Conservation (phyloP, 164 flowering plant species). For the Magnolia changhungtana region DNA sequence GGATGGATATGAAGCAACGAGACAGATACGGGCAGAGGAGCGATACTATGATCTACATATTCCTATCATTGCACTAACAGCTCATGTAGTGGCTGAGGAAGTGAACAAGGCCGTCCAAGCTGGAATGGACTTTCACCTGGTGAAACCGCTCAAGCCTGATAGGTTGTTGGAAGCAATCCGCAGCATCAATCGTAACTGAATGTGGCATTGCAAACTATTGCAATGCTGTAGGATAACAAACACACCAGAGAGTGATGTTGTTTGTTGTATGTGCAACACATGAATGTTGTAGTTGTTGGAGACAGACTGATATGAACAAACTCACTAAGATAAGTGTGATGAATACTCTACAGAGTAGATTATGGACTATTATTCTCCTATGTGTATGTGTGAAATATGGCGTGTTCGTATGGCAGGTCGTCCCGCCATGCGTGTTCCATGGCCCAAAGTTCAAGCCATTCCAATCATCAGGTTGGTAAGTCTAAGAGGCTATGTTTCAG, state of each 20-base stretch:
- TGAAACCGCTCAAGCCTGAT: constrained; percentile 30
- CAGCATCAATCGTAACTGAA: background rate
- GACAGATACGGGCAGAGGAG: constrained; percentile 42
- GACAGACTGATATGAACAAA: too few species aligned
- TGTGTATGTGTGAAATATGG: background rate
- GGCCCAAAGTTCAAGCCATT: background rate
- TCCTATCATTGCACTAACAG: constrained; percentile 58
- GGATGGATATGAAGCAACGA: constrained; percentile 61
- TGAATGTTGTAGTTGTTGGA: too few species aligned
- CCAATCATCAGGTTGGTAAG: too few species aligned
- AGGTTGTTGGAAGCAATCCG: constrained; percentile 22
- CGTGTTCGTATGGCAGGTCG: background rate
- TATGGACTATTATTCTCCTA: background rate
- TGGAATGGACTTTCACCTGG: constrained; percentile 55
- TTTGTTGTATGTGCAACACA: background rate
- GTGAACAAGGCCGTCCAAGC: constrained; percentile 22
- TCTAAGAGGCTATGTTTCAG: too few species aligned
- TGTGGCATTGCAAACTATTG: background rate
- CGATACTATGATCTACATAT: constrained; percentile 27
- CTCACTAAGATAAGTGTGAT: too few species aligned
- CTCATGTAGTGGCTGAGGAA: constrained; percentile 30
- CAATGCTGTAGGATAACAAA: background rate
- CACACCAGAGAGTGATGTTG: background rate
- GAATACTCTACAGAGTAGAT: too few species aligned
- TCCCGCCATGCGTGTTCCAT: background rate